Percentiles rank a stretch among this genome's conserved stretches.
Evolutionary conservation across 2,329 filamentous ascomycete genomes (phyloP).

Genomic region (Aspergillus neotritici): DNA sequence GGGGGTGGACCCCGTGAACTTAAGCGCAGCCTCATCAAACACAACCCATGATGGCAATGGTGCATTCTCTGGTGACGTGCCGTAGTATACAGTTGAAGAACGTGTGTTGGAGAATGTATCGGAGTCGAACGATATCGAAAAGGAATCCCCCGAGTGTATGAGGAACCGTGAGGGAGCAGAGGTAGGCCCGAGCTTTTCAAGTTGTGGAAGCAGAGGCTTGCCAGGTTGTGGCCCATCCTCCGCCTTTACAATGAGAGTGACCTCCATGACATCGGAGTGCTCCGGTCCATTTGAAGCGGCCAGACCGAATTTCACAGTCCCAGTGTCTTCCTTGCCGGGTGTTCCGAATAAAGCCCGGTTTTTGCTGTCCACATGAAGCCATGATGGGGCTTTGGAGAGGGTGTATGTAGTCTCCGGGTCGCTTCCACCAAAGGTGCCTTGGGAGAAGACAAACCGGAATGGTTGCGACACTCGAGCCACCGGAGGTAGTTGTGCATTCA

Average conservation of each 20-base stretch:
- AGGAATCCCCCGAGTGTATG: constrained; percentile 41
- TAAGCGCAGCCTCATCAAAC: constrained; percentile 61
- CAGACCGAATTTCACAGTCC: constrained; percentile 59
- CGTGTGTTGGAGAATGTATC: constrained; percentile 59
- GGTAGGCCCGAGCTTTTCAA: constrained; percentile 31
- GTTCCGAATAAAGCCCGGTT: constrained; percentile 65
- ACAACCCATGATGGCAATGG: constrained; percentile 77
- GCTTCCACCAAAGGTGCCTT: constrained; percentile 64
- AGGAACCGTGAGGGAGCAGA: constrained; percentile 37
- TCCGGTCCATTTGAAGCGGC: constrained; percentile 63
- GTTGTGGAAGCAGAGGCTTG: constrained; percentile 31
- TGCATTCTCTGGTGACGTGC: constrained; percentile 68
- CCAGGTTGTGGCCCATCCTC: constrained; percentile 33
- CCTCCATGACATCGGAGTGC: constrained; percentile 53
- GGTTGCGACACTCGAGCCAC: constrained; percentile 63
- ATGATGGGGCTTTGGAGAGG: constrained; percentile 60
- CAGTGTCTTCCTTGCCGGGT: constrained; percentile 53
- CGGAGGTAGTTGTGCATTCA: constrained; percentile 79
- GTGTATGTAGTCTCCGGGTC: constrained; percentile 57
- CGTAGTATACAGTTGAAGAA: constrained; percentile 63
- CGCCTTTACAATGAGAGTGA: constrained; percentile 64
- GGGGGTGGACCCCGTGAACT: constrained; percentile 68
- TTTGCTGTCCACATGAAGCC: constrained; percentile 65
- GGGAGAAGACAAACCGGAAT: constrained; percentile 38
- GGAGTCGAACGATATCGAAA: constrained; percentile 65